Percentiles rank a stretch among this genome's conserved stretches.
phyloP scores from a whole-genome alignment of 495 filamentous ascomycete species.

The Cladorrhinum samala region DNA sequence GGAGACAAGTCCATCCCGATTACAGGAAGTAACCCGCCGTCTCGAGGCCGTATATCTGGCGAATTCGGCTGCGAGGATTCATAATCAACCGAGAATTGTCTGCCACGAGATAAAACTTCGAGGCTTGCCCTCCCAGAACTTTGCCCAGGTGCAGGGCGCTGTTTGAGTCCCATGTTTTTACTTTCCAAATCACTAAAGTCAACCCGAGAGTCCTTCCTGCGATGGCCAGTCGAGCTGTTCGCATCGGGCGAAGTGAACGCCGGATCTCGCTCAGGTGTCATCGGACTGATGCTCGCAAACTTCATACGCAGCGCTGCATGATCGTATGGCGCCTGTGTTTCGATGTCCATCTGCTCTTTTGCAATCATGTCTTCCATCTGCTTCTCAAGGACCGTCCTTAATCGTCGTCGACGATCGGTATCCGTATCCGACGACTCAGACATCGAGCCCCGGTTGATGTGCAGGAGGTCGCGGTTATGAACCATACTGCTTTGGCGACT shows the following conservation, averaged over 20 bases:
- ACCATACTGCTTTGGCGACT: slow-evolving; percentile 33
- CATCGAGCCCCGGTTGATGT: slow-evolving; percentile 33
- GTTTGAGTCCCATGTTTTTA: slow-evolving; percentile 14
- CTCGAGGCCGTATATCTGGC: slow-evolving; percentile 29
- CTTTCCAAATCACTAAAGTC: slow-evolving; percentile 30
- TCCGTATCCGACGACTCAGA: slow-evolving; percentile 46
- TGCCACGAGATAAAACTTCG: slow-evolving; percentile 29
- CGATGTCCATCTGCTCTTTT: slow-evolving; percentile 40
- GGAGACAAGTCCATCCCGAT: slow-evolving; percentile 43
- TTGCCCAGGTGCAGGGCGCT: slow-evolving; percentile 22
- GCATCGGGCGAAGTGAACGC: slow-evolving; percentile 13
- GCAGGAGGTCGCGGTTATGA: slow-evolving; percentile 35
- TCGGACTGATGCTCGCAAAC: slow-evolving; percentile 20
- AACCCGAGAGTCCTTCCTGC: slow-evolving; percentile 25
- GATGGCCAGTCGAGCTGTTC: slow-evolving; percentile 17
- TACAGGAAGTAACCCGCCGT: slow-evolving; percentile 27
- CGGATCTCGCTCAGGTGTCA: slow-evolving; percentile 25
- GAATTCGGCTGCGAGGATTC: slow-evolving; percentile 37
- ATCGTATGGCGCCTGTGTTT: slow-evolving; percentile 26
- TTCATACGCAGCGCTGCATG: slow-evolving; percentile 24
- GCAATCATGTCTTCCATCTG: slow-evolving; percentile 63
- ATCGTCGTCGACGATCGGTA: slow-evolving; percentile 33
- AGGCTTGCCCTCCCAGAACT: slow-evolving; percentile 31
- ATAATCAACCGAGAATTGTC: slow-evolving; percentile 34
- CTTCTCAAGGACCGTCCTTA: slow-evolving; percentile 55